Base-by-base conservation (phyloP, 495 filamentous ascomycete species). In the Endocarpon pusillum region DNA sequence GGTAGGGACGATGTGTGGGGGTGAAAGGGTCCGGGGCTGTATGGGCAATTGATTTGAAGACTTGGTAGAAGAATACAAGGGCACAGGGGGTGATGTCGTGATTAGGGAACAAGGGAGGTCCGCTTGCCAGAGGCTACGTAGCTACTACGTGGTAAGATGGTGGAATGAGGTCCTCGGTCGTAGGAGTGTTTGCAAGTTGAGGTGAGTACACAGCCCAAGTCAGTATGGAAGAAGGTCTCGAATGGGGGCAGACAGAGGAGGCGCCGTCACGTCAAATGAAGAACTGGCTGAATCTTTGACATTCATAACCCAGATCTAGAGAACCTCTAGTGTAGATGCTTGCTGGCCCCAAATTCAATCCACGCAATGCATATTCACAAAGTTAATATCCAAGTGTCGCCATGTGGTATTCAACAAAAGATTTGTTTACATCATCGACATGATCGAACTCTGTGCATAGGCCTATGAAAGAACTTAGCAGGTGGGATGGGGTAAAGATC, bases 391-490 rank as follows among this genome's bases (percentile, higher is more conserved):
- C 20, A 37, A 40, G 14, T 36, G 20, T 28, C 33, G 27, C 21
- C 15, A 51, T 29, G 34, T 49, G 32, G 20, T n/a, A 19, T 32
- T 16, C 23, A 22, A 25, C n/a, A n/a, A n/a, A n/a, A n/a, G 32
- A 30, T 34, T 22, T 23, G 26, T 34, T 34, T 45, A 67, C 65
- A 69, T 69, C 57, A 64, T 62, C 5, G 73, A 82, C 64, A 82
- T 73, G 35, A 86, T 58, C 18, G 75, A 78, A 56, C 69, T 86
- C 48, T 84, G 75, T 12, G 79, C 81, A 44, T 89, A 89, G 20
- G 81, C 81, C 77, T 81, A 41, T 10, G 32, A 8, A 19, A 11
- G 24, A 19, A 3, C 48, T 64, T 47, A 61, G 58, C 37, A 31
- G 9, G 34, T 10, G 37, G 19, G 5, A 23, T 3, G 4, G 5